Evolutionary conservation across 805 yeast genomes (phyloP).

Genomic region (Saccharomycopsis sp.): DNA sequence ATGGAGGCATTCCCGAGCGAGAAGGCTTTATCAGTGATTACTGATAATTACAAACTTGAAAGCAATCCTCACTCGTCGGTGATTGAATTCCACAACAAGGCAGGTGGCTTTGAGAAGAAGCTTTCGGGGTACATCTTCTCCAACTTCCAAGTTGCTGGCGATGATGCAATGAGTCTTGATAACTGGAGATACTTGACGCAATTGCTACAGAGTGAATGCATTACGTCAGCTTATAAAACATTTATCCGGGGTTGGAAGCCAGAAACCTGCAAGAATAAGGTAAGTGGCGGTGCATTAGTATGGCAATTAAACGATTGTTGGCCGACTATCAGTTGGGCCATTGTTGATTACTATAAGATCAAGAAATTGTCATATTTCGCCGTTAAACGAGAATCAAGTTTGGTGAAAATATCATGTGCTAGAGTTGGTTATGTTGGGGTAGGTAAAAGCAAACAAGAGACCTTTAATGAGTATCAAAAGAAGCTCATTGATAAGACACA

Average conservation of each 20-base stretch:
- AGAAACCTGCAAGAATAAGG: conserved; percentile 17
- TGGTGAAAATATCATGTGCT: conserved; percentile 25
- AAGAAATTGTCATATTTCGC: conserved; percentile 45
- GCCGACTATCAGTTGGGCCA: conserved; percentile 48
- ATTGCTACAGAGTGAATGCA: conserved; percentile 45
- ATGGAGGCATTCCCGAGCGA: conserved; percentile 46
- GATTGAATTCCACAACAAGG: conserved; percentile 44
- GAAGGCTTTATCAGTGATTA: conserved; percentile 7
- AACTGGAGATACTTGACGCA: conserved; percentile 48
- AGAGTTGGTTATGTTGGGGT: conserved; percentile 11
- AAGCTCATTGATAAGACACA: conserved; percentile 23
- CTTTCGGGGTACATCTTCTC: conserved; percentile 41
- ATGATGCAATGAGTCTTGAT: conserved; percentile 28
- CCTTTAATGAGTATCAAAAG: conserved; percentile 14
- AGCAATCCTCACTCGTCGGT: conserved; percentile 38
- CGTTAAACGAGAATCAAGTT: conserved; percentile 37
- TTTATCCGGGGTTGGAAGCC: conserved; percentile 42
- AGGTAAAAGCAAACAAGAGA: conserved; percentile 19
- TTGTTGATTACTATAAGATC: conserved; percentile 35
- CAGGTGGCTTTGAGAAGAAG: conserved; percentile 41
- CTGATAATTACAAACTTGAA: conserved; percentile 23
- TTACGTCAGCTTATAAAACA: conserved; percentile 39
- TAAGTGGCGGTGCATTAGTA: conserved; percentile 41
- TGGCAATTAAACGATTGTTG: conserved; percentile 53
- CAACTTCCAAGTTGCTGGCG: conserved; percentile 31